Evolutionary conservation across 2,329 filamentous ascomycete species (phyloP).

Genomic region (Ascochyta koolunga): DNA sequence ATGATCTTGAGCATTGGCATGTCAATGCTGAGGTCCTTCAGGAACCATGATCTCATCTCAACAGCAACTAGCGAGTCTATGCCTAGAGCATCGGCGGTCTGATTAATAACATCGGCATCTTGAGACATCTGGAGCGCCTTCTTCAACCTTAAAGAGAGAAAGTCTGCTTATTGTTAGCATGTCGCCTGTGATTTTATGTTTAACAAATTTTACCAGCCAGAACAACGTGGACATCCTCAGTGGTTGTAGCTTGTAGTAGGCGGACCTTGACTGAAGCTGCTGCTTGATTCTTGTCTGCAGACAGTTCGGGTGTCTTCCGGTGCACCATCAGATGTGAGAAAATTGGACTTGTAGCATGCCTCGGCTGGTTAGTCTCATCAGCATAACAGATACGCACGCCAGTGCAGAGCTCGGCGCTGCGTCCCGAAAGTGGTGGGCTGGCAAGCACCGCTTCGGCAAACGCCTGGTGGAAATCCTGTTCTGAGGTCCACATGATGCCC

Average conservation of each 20-base stretch:
- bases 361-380: neutral
- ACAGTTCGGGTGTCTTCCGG: too few species aligned
- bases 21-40: slow-evolving; percentile 37
- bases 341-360: neutral
- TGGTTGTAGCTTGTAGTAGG: neutral
- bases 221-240: neutral
- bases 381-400: slow-evolving; percentile 1
- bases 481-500: slow-evolving; percentile 14
- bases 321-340: slow-evolving; percentile 4
- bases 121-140: slow-evolving; percentile 4
- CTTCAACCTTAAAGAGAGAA: neutral
- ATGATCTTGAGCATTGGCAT: slow-evolving; percentile 34
- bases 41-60: slow-evolving; percentile 50
- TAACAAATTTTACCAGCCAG: neutral
- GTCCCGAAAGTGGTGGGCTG: neutral
- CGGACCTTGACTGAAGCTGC: neutral
- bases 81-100: slow-evolving; percentile 17
- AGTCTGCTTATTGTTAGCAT: neutral
- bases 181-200: too few species aligned
- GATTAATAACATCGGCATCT: neutral
- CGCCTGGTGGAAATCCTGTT: slow-evolving; percentile 21
- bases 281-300: neutral
- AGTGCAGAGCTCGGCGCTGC: neutral
- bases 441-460: slow-evolving; percentile 21
- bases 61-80: slow-evolving; percentile 45